Percentiles rank a stretch among this genome's conserved stretches.
phyloP scores from a whole-genome alignment of 805 yeast species.

The Maudiozyma bulderi region DNA sequence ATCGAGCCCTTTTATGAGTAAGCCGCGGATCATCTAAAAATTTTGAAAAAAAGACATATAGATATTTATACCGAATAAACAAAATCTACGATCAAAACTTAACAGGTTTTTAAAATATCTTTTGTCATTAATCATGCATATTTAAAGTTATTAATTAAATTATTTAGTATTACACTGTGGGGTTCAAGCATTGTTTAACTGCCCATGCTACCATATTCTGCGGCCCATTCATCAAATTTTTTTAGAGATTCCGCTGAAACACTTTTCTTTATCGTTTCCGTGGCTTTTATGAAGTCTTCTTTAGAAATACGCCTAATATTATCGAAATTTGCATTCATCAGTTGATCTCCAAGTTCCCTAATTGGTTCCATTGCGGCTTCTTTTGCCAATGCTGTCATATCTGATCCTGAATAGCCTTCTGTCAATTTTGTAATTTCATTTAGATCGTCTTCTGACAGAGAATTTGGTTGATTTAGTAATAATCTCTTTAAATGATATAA shows the following conservation, averaged over 20 bases:
- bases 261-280: conserved; percentile 77
- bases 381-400: conserved; percentile 88
- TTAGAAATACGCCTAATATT: conserved; percentile 68
- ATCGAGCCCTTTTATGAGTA: too few species aligned
- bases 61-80: too few species aligned
- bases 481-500: conserved; percentile 61
- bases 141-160: too few species aligned
- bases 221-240: conserved; percentile 84
- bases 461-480: conserved; percentile 57
- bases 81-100: too few species aligned
- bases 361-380: conserved; percentile 98
- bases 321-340: conserved; percentile 59
- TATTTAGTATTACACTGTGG: not conserved
- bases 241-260: conserved; percentile 73
- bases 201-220: conserved; percentile 80
- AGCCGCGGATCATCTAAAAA: too few species aligned
- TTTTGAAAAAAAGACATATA: too few species aligned
- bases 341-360: conserved; percentile 77
- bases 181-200: not conserved
- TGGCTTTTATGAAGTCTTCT: conserved; percentile 66
- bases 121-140: too few species aligned
- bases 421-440: conserved; percentile 54
- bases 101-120: too few species aligned
- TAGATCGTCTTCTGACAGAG: conserved; percentile 55
- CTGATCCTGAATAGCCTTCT: conserved; percentile 87